Evolutionary conservation across 2,329 filamentous ascomycete species (phyloP), one percentile per base, ranked within the genome.

Genomic region (Apiospora sp.): DNA sequence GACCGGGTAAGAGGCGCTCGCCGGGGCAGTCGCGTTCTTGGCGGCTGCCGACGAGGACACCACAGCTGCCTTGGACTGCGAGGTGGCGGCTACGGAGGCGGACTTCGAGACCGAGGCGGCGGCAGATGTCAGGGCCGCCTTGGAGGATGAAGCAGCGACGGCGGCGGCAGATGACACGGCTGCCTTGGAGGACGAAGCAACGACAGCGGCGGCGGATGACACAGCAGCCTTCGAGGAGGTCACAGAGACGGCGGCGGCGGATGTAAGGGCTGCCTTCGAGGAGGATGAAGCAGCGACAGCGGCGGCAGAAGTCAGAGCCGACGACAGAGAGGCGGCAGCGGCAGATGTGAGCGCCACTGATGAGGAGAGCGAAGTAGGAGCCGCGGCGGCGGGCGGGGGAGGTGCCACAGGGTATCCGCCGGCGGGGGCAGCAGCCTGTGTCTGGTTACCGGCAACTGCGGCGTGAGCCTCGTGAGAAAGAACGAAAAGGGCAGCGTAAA

Each of bases 401-500:
- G 67, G 44, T n/a, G 67, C 67, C 67, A 49, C 48, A 16, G 44
- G 44, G 44, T 69, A 48, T 37, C 27, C 44, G 14, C 44, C 67
- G 37, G 43, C 43, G 43, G 48, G 67, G 22, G 44, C 67, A 44
- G 67, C 67, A 69, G 67, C 67, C 67, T 46, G 27, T 44, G 44
- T 69, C 27, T 69, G 22, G 67, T 49, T 46, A 49, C 22, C 67
- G 8, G 24, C 4, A n/a, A 19, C 27, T 49, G 67, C 44, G 48
- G 68, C 43, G 12, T 51, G 68, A 10, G 48, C 68, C 68, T 70
- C 14, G 46, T 58, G 68, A 3, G 68, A 58, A 37, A 70, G 68
- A 58, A 70, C 27, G 48, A 70, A 70, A 70, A 70, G 48, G 37
- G 68, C 68, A 51, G 68, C 68, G 68, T 58, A 70, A 70, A 58